Evolutionary conservation across 768 basidiomycete species (phyloP).

Genomic region (Gymnopilus dilepis): DNA sequence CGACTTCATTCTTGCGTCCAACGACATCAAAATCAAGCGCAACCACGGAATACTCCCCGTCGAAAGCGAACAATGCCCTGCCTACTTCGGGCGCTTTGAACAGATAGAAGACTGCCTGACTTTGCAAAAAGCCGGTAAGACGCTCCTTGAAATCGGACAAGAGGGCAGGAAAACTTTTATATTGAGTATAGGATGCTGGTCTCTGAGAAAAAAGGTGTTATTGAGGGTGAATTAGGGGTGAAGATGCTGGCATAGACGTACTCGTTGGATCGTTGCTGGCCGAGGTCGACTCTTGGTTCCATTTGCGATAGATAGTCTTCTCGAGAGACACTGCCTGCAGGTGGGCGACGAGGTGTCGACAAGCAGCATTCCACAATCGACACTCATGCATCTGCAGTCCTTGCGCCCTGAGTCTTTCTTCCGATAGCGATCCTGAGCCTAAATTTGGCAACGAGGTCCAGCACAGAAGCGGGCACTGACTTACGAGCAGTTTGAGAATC

Average conservation of each 20-base stretch:
- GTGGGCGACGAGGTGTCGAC: constrained; percentile 16
- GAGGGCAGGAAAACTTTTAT: constrained; percentile 34
- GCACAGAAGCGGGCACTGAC: not conserved
- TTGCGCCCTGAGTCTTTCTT: constrained; percentile 5
- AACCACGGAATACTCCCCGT: constrained; percentile 56
- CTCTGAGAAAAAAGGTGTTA: constrained; percentile 23
- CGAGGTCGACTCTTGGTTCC: constrained; percentile 8
- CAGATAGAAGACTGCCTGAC: constrained; percentile 39
- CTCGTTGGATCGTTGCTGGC: not conserved
- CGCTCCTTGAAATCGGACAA: constrained; percentile 27
- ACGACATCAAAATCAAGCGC: constrained; percentile 44
- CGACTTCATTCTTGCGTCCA: constrained; percentile 35
- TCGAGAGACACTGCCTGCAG: constrained; percentile 36
- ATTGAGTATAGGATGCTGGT: constrained; percentile 40
- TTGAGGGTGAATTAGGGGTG: not conserved
- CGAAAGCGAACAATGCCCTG: constrained; percentile 47
- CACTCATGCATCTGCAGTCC: constrained; percentile 30
- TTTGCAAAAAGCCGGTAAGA: constrained; percentile 37
- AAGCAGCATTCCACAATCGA: constrained; percentile 29
- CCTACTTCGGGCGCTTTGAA: constrained; percentile 26
- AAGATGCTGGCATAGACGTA: not conserved
- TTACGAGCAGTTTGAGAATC: constrained; percentile 10
- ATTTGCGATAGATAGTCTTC: constrained; percentile 23
- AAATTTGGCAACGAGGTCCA: not conserved
- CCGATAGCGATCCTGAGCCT: constrained; percentile 7